Conservation (phyloP, 805 yeast species). For the Starmerella bacillaris region DNA sequence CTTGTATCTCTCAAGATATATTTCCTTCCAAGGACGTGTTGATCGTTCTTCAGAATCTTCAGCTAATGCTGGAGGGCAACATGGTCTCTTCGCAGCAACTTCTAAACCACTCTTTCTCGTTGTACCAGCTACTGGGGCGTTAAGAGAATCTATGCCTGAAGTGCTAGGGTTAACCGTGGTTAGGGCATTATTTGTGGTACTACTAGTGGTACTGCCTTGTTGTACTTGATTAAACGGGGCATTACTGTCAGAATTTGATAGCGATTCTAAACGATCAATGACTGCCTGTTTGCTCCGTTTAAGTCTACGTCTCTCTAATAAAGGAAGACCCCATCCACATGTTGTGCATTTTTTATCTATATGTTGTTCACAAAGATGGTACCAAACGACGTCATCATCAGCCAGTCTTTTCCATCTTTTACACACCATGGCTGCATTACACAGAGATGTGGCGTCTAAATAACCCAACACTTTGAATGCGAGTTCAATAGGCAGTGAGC, state of each 20-base stretch:
- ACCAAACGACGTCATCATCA: slow-evolving; percentile 95
- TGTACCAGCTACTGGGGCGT: too few species aligned
- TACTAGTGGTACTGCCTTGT: neutral
- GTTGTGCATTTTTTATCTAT: slow-evolving; percentile 93
- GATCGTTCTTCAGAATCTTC: neutral
- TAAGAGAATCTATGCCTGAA: too few species aligned
- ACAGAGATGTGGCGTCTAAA: slow-evolving; percentile 80
- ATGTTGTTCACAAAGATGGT: slow-evolving; percentile 95
- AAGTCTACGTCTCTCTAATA: slow-evolving; percentile 57
- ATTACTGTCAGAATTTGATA: slow-evolving; percentile 1
- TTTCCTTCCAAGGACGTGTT: slow-evolving; percentile 87
- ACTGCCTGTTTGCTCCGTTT: slow-evolving; percentile 21
- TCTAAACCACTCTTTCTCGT: too few species aligned
- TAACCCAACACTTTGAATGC: slow-evolving; percentile 72
- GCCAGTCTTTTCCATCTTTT: slow-evolving; percentile 75
- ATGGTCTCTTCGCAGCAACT: too few species aligned
- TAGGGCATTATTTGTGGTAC: neutral
- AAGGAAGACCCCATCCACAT: slow-evolving; percentile 97
- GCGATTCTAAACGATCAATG: slow-evolving; percentile 17
- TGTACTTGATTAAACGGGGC: neutral
- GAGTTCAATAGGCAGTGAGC: slow-evolving; percentile 70
- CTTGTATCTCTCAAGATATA: slow-evolving; percentile 74
- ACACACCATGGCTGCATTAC: slow-evolving; percentile 86
- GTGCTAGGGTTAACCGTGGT: too few species aligned
- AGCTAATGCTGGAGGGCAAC: too few species aligned